phyloP scores from a whole-genome alignment of 2,329 filamentous ascomycete species.

The Nannizziopsis barbatae region DNA sequence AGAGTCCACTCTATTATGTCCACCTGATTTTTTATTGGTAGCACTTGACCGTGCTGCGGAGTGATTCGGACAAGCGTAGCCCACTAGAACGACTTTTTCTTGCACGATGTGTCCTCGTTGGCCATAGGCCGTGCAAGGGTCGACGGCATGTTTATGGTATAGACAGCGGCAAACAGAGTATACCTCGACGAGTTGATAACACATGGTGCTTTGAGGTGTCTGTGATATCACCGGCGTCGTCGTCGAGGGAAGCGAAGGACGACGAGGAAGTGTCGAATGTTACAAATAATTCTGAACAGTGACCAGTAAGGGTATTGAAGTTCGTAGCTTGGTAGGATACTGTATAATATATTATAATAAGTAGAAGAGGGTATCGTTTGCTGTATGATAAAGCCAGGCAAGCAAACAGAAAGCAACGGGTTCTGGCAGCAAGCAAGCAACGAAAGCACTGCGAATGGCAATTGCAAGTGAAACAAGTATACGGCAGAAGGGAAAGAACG shows the following conservation, averaged over 20 bases:
- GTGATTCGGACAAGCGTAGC: constrained; percentile 61
- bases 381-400: constrained; percentile 9
- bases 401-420: constrained; percentile 7
- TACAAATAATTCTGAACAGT: too few species aligned
- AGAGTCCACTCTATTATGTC: constrained; percentile 22
- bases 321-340: background rate
- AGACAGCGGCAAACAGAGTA: constrained; percentile 80
- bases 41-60: constrained; percentile 15
- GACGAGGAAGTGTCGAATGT: too few species aligned
- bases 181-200: constrained; percentile 73
- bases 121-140: constrained; percentile 66
- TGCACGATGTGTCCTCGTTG: constrained; percentile 60
- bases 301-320: background rate
- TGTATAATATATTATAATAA: constrained; percentile 6
- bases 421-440: background rate
- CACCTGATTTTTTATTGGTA: background rate
- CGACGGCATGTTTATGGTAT: constrained; percentile 77
- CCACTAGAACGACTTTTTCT: constrained; percentile 68
- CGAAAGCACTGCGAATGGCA: background rate
- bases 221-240: background rate
- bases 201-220: constrained; percentile 49
- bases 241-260: too few species aligned
- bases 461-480: background rate
- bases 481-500: constrained; percentile 3
- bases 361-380: constrained; percentile 8